These are phyloP conservation scores for Dendryphion nanum DNA, from an alignment of 2,329 filamentous ascomycete genomes.

Conservation along the genomic window DNA sequence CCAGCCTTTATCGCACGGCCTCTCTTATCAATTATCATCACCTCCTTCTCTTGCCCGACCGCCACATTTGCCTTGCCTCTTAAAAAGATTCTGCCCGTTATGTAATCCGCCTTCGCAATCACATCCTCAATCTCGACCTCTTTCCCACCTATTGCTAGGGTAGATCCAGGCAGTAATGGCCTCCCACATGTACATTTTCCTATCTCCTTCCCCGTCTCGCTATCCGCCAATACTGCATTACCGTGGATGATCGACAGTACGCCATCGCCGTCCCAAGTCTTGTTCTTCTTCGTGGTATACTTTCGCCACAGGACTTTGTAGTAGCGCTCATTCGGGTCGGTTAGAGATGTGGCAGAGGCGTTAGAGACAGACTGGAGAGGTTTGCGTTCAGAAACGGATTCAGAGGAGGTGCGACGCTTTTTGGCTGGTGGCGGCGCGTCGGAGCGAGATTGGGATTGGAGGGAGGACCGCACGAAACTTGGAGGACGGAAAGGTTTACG, in stretches of 20 bases:
- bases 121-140: constrained; percentile 66
- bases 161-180: constrained; percentile 59
- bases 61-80: constrained; percentile 14
- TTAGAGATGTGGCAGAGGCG: constrained; percentile 9
- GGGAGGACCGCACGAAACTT: constrained; percentile 25
- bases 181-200: constrained; percentile 57
- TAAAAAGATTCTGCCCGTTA: constrained; percentile 50
- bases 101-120: constrained; percentile 59
- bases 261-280: constrained; percentile 75
- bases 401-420: constrained; percentile 40
- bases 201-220: constrained; percentile 59
- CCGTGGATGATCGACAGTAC: constrained; percentile 59
- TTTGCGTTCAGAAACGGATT: constrained; percentile 27
- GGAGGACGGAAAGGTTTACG: constrained; percentile 38
- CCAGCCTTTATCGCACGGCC: background rate
- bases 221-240: constrained; percentile 61
- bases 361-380: constrained; percentile 28
- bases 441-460: too few relatives aligned
- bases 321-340: constrained; percentile 34
- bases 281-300: constrained; percentile 69
- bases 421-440: constrained; percentile 39
- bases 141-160: constrained; percentile 63
- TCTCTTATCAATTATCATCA: background rate
- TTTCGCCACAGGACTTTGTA: constrained; percentile 59
- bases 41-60: constrained; percentile 17